Evolutionary conservation across 202 grass and related monocot genomes (phyloP).

Genomic region (Cymbopogon flexuosus): DNA sequence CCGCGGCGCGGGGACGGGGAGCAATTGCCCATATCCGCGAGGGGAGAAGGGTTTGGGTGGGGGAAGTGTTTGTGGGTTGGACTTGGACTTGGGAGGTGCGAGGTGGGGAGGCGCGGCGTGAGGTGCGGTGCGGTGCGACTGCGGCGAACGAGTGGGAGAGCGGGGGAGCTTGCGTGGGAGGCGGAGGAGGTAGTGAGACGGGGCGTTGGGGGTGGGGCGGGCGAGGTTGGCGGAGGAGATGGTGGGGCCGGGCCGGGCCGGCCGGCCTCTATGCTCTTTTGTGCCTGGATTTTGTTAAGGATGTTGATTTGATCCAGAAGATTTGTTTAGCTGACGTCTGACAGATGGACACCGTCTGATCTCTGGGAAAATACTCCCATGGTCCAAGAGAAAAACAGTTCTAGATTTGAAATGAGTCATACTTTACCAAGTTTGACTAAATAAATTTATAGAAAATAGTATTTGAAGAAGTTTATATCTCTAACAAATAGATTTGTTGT

Average conservation of each 20-base stretch:
- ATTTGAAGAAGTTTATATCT: background rate
- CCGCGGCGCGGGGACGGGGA: conserved; percentile 52
- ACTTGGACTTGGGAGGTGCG: background rate
- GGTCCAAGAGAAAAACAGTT: too few species aligned
- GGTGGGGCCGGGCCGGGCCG: conserved; percentile 5
- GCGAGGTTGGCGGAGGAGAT: conserved; percentile 31
- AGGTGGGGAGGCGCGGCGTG: background rate
- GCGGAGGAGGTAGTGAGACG: background rate
- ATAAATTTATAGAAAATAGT: background rate
- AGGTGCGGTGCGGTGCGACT: too few species aligned
- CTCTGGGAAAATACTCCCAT: background rate
- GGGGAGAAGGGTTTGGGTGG: background rate
- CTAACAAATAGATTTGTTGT: background rate
- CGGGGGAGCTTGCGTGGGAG: conserved; percentile 15
- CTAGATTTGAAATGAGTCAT: background rate
- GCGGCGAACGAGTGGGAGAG: background rate
- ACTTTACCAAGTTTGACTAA: too few species aligned
- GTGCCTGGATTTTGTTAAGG: conserved; percentile 27
- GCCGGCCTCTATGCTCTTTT: conserved; percentile 31
- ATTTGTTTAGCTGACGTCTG: background rate
- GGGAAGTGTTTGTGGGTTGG: background rate
- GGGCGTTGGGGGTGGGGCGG: conserved; percentile 10
- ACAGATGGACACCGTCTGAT: background rate
- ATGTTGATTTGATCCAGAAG: conserved; percentile 33
- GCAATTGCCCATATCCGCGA: conserved; percentile 37